phyloP scores from a whole-genome alignment of 176 grass and related monocot genomes.

The Hsuehochloa calcarea region DNA sequence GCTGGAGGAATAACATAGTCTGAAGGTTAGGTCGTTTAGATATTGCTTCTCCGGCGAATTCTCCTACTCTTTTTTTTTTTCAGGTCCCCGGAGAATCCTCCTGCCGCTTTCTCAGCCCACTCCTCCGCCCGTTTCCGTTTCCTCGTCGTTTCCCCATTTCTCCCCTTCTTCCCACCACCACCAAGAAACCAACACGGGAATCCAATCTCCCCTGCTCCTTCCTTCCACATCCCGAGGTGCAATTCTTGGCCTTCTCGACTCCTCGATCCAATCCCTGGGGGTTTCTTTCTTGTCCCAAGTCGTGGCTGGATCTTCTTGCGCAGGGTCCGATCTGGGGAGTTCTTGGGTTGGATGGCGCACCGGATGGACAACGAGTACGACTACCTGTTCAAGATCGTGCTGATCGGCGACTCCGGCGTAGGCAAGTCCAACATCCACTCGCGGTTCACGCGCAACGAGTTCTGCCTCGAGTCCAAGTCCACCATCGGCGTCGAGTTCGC shows the following conservation, averaged over 20 bases:
- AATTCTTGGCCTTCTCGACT: background rate
- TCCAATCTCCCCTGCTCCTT: too few species aligned
- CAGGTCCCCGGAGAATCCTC: too few species aligned
- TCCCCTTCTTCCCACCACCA: background rate
- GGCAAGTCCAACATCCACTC: conserved; percentile 4
- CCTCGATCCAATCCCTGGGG: background rate
- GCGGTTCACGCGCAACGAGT: conserved; percentile 61
- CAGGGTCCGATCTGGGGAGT: background rate
- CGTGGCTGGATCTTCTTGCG: background rate
- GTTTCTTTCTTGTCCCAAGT: background rate
- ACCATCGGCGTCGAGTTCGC: conserved; percentile 98
- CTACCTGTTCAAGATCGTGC: background rate
- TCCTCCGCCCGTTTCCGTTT: too few species aligned
- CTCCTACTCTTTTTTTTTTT: too few species aligned
- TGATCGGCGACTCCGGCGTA: background rate
- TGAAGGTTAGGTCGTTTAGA: too few species aligned
- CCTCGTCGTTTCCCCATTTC: background rate
- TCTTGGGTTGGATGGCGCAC: conserved; percentile 8
- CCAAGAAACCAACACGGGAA: too few species aligned
- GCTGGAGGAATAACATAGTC: too few species aligned
- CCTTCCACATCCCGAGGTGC: too few species aligned
- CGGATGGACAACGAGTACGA: conserved; percentile 5
- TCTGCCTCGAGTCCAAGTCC: conserved; percentile 95
- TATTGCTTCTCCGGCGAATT: too few species aligned
- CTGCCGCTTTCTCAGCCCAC: too few species aligned